Evolutionary conservation across 2,329 filamentous ascomycete species (phyloP), one percentile per base, ranked within the genome.

Genomic region (Claviceps purpurea): DNA sequence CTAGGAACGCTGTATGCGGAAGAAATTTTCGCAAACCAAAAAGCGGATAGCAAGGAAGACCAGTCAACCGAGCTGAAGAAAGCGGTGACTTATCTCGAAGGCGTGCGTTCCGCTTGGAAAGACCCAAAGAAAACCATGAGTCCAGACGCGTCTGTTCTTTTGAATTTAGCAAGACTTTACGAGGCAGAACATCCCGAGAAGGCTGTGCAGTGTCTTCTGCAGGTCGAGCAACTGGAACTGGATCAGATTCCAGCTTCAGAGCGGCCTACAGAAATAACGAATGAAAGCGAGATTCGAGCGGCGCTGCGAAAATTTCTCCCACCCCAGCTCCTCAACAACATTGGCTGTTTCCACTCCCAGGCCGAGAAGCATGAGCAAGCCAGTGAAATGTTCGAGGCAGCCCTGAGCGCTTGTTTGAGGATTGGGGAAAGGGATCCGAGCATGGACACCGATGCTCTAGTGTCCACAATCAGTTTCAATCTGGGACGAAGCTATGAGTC

Each of bases 381-480:
- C 22, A 84, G 87, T 58, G 84, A 91, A 49, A 78, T 94, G 70
- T 98, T 97, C 64, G 88, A 98, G 66, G 83, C 87, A n/a, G 93
- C 90, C 0, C 72, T 98, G 51, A 85, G 85, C 56, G 88, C 91
- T 16, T 96, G 90, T 63, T 82, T 94, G 60, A 85, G 86, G 60
- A 84, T 89, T 56, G 81, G 82, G 47, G 84, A 89, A 60, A 84
- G 81, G 60, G 85, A 89, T 43, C 78, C 84, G 50, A 79, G 81
- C 1, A 77, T 84, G 56, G 93, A 97, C 64, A 90, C 85, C 0
- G 93, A 98, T 68, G 89, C 89, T 14, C 75, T 98, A 4, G 85
- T 97, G 26, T 95, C 91, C 0, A 95, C 90, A 2, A 95, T 98
- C 65, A 95, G 89, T 65, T 98, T 93, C 76, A 98, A 97, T 62